Conservation (phyloP, 805 yeast genomes). For the Wickerhamiella sergipiensis region DNA sequence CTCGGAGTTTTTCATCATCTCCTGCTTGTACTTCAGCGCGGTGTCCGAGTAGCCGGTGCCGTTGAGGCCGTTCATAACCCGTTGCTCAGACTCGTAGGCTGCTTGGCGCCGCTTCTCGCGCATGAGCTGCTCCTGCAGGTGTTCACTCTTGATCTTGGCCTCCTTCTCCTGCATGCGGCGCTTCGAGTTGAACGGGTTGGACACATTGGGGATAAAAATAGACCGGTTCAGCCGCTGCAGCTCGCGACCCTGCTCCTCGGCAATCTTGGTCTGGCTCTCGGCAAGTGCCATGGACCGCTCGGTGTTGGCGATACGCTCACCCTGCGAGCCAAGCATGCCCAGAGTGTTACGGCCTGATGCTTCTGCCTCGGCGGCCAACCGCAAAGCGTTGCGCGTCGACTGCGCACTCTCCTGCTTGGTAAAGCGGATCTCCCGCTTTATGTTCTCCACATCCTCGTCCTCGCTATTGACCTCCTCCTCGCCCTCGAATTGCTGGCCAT, state of each 20-base stretch:
- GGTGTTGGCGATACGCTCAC: slow-evolving; percentile 67
- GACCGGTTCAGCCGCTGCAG: slow-evolving; percentile 67
- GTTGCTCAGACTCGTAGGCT: slow-evolving; percentile 50
- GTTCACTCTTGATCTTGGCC: slow-evolving; percentile 46
- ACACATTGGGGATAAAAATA: slow-evolving; percentile 63
- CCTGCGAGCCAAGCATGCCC: slow-evolving; percentile 89
- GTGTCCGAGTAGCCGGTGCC: slow-evolving; percentile 17
- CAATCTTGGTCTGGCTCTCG: slow-evolving; percentile 66
- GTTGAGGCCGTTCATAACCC: slow-evolving; percentile 41
- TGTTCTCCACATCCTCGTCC: slow-evolving; percentile 79
- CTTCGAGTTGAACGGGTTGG: slow-evolving; percentile 81
- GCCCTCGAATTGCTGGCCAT: slow-evolving; percentile 3
- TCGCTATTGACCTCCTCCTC: slow-evolving; percentile 28
- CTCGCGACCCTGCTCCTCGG: slow-evolving; percentile 71
- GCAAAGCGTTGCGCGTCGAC: slow-evolving; percentile 70
- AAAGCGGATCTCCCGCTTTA: slow-evolving; percentile 69
- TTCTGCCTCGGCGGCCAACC: slow-evolving; percentile 59
- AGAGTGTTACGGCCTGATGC: slow-evolving; percentile 66
- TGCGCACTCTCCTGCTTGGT: slow-evolving; percentile 79
- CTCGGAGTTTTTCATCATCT: slow-evolving; percentile 31
- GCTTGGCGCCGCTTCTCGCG: slow-evolving; percentile 47
- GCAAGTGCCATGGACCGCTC: slow-evolving; percentile 68
- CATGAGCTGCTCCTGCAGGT: slow-evolving; percentile 46
- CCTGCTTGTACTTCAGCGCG: slow-evolving; percentile 36
- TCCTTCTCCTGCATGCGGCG: slow-evolving; percentile 64